Evolutionary conservation across 139 green algal genomes (phyloP).

Genomic region (Auxenochlorella pyrenoidosa): DNA sequence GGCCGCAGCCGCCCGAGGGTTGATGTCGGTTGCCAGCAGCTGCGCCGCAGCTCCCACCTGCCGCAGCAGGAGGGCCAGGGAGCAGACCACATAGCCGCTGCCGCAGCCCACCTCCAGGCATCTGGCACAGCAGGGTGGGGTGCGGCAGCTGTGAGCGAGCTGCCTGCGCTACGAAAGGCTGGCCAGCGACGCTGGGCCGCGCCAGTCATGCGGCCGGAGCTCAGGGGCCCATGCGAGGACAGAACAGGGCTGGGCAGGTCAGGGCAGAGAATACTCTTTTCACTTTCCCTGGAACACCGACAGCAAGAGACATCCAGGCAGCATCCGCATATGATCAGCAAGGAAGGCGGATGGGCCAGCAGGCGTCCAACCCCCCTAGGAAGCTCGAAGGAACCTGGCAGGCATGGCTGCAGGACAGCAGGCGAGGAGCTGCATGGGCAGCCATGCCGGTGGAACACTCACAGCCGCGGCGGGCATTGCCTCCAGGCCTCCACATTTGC

Average conservation of each 20-base stretch:
- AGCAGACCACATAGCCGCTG: conserved; percentile 87
- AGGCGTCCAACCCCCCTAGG: too few species aligned
- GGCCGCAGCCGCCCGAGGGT: background rate
- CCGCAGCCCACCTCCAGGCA: conserved; percentile 85
- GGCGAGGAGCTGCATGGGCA: too few species aligned
- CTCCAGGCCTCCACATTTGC: conserved; percentile 1
- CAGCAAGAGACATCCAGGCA: too few species aligned
- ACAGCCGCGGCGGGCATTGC: conserved; percentile 15
- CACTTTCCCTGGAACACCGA: too few species aligned
- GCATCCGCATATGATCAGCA: too few species aligned
- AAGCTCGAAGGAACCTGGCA: background rate
- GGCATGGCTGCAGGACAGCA: background rate
- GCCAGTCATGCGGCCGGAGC: background rate
- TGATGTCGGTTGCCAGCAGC: conserved; percentile 50
- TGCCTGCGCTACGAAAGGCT: background rate
- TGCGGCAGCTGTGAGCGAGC: background rate
- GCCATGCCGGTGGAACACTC: background rate
- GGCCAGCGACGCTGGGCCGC: background rate
- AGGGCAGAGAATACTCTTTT: too few species aligned
- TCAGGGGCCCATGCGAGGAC: background rate
- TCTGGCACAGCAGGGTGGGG: conserved; percentile 37
- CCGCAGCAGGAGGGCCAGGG: conserved; percentile 71
- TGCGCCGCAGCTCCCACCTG: background rate
- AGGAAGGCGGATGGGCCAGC: background rate
- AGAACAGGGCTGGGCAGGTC: too few species aligned